Evolutionary conservation across 768 basidiomycete genomes (phyloP).

Genomic region (Amanita rimosa): DNA sequence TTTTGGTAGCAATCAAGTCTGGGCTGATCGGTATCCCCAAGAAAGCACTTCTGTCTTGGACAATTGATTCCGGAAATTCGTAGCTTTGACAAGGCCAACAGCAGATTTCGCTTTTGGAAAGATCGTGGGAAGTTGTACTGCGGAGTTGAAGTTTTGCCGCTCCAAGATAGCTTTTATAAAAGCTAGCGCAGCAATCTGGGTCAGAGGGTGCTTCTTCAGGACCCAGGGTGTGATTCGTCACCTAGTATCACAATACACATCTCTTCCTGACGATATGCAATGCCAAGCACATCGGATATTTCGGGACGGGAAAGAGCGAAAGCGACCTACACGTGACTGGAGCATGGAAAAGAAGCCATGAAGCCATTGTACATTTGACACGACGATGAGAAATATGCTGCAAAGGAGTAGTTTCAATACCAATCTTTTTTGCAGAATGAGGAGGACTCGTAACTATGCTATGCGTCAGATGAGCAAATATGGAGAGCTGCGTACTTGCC

Average conservation of each 20-base stretch:
- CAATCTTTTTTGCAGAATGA: slow-evolving; percentile 40
- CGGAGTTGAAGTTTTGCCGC: not conserved
- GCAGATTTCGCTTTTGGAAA: not conserved
- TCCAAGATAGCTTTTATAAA: not conserved
- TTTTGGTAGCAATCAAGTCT: not conserved
- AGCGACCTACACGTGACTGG: slow-evolving; percentile 22
- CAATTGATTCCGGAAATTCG: not conserved
- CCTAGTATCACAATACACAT: slow-evolving; percentile 32
- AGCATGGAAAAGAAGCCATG: not conserved
- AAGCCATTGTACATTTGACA: slow-evolving; percentile 28
- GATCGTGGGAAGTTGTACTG: not conserved
- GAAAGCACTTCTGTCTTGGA: not conserved
- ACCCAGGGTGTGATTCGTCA: slow-evolving; percentile 26
- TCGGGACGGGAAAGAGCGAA: slow-evolving; percentile 43
- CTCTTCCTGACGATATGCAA: slow-evolving; percentile 38
- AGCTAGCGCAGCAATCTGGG: not conserved
- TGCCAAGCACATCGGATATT: slow-evolving; percentile 37
- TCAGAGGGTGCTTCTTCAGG: not conserved
- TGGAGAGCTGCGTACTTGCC: slow-evolving; percentile 19
- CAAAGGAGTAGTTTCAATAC: slow-evolving; percentile 36
- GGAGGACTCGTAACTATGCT: slow-evolving; percentile 36
- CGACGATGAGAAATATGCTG: slow-evolving; percentile 36
- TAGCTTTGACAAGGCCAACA: not conserved
- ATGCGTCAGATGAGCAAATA: not conserved
- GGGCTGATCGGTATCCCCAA: not conserved